Conservation (phyloP, 768 basidiomycete species). For the Lanmaoa rubissima region DNA sequence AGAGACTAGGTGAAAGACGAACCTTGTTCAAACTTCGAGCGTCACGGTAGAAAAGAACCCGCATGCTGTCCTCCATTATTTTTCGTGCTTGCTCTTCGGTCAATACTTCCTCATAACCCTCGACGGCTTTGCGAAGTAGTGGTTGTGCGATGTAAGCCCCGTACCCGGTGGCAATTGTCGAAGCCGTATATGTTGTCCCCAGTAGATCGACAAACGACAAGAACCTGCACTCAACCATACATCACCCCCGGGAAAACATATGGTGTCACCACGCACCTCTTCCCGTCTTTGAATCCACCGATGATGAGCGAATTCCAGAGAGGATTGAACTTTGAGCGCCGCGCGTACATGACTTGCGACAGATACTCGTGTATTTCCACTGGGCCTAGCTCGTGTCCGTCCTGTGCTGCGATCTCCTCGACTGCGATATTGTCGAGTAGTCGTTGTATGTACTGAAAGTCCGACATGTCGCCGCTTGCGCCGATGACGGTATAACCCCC, state of each 20-base stretch:
- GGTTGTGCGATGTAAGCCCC: conserved; percentile 93
- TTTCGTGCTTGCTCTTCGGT: conserved; percentile 76
- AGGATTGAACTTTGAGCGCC: conserved; percentile 87
- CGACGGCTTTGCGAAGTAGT: conserved; percentile 85
- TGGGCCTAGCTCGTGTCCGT: conserved; percentile 83
- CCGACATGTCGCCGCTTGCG: conserved; percentile 95
- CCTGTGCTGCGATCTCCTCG: conserved; percentile 77
- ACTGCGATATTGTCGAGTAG: conserved; percentile 74
- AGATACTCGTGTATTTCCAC: conserved; percentile 92
- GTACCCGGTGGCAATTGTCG: conserved; percentile 93
- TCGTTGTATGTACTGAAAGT: conserved; percentile 90
- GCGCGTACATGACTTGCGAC: conserved; percentile 84
- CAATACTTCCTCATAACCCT: conserved; percentile 70
- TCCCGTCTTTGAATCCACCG: conserved; percentile 84
- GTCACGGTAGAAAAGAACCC: conserved; percentile 94
- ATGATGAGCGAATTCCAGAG: conserved; percentile 95
- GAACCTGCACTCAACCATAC: conserved; percentile 56
- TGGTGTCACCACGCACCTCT: conserved; percentile 50
- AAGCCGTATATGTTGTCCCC: conserved; percentile 93
- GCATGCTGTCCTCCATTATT: conserved; percentile 84
- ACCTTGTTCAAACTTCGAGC: conserved; percentile 96
- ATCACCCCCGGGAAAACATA: background rate
- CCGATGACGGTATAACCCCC: conserved; percentile 86
- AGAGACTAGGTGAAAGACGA: conserved; percentile 15
- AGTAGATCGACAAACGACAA: conserved; percentile 91